Conservation (phyloP, 257 asterid species). For the Ligustrum vulgare region DNA sequence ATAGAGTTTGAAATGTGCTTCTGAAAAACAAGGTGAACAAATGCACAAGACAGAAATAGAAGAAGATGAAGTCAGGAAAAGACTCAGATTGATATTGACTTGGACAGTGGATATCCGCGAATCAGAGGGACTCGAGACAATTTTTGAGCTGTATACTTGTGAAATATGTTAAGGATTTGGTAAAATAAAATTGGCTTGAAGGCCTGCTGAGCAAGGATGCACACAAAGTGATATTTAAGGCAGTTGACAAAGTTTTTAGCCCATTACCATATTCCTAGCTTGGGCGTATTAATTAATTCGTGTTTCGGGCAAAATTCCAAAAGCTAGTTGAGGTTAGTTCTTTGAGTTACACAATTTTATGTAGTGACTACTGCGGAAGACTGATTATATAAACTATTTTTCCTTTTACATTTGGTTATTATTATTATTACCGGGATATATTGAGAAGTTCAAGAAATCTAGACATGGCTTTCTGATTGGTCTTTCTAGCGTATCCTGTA, state of each 20-base stretch:
- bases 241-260: conserved; percentile 64
- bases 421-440: conserved; percentile 70
- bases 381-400: conserved; percentile 1
- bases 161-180: conserved; percentile 72
- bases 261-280: conserved; percentile 70
- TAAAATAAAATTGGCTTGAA: conserved; percentile 73
- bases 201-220: conserved; percentile 80
- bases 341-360: conserved; percentile 18
- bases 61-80: conserved; percentile 38
- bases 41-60: conserved; percentile 27
- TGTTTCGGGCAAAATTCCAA: conserved; percentile 55
- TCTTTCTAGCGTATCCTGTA: background rate
- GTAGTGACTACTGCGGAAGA: conserved; percentile 16
- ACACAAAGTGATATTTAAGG: conserved; percentile 68
- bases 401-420: conserved; percentile 32
- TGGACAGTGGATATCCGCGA: conserved; percentile 39
- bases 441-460: conserved; percentile 58
- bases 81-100: conserved; percentile 34
- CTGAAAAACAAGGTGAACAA: background rate
- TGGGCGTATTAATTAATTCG: conserved; percentile 44
- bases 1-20: background rate
- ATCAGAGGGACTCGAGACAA: conserved; percentile 41
- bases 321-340: conserved; percentile 84
- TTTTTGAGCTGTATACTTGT: conserved; percentile 66
- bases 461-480: conserved; percentile 32